Percentiles rank a stretch among this genome's conserved stretches.
phyloP scores from a whole-genome alignment of 1,139 yeast species.

The Sugiyamaella japonica region DNA sequence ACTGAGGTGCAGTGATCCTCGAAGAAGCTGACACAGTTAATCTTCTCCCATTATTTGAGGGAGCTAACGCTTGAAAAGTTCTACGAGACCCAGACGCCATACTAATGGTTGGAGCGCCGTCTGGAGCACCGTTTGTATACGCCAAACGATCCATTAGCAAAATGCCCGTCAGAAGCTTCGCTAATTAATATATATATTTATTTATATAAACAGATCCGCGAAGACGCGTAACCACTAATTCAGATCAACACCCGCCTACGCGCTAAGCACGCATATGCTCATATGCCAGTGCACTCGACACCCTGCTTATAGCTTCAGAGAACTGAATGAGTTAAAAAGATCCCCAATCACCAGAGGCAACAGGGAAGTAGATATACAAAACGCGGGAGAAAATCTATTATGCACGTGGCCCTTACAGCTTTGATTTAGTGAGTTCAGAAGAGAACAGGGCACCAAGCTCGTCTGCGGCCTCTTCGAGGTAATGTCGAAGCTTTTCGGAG shows the following conservation, averaged over 20 bases:
- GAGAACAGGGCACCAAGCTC: constrained; percentile 70
- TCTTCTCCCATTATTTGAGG: constrained; percentile 2
- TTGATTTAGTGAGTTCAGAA: constrained; percentile 39
- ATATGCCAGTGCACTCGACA: too few species aligned
- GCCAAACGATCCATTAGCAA: background rate
- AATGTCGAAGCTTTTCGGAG: constrained; percentile 65
- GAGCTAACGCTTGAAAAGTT: background rate
- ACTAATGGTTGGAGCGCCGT: background rate
- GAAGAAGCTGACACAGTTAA: constrained; percentile 7
- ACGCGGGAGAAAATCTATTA: background rate
- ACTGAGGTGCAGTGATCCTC: background rate
- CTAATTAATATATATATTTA: too few species aligned
- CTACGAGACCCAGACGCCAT: background rate
- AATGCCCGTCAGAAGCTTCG: background rate
- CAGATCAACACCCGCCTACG: background rate
- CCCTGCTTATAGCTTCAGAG: too few species aligned
- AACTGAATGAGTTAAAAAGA: background rate
- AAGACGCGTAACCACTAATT: background rate
- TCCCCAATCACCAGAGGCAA: constrained; percentile 8
- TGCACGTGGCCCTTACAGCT: constrained; percentile 32
- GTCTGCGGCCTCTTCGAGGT: constrained; percentile 74
- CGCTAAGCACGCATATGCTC: background rate
- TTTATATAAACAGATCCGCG: background rate
- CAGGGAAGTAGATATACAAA: background rate
- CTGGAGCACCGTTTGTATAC: background rate